Percentiles rank a stretch among this genome's conserved stretches.
Conservation (phyloP, 2,329 filamentous ascomycete species). For the Claviceps arundinis region DNA sequence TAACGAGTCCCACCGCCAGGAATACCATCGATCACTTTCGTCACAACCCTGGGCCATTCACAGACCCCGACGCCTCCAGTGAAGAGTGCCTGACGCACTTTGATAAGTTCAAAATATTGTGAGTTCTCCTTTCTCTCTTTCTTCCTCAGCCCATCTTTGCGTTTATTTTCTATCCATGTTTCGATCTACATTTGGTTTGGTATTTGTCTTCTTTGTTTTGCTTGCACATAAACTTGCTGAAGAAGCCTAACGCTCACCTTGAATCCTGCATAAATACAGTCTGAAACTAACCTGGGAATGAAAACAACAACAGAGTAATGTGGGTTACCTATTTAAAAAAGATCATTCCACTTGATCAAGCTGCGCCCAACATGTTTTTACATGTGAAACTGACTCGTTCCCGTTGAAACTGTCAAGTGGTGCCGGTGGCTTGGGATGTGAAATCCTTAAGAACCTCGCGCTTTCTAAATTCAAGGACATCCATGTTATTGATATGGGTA, state of each 20-base stretch:
- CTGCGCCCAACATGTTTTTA: too few species aligned
- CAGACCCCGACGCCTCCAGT: constrained; percentile 45
- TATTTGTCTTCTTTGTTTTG: not conserved
- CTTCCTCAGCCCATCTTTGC: too few species aligned
- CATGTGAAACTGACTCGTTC: not conserved
- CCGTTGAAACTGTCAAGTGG: constrained; percentile 45
- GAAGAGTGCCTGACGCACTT: constrained; percentile 43
- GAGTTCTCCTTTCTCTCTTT: constrained; percentile 19
- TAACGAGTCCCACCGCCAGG: constrained; percentile 34
- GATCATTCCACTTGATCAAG: too few species aligned
- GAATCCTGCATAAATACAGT: not conserved
- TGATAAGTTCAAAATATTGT: constrained; percentile 65
- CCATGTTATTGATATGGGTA: constrained; percentile 97
- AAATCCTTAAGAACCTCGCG: constrained; percentile 92
- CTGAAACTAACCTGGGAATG: not conserved
- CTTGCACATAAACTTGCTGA: not conserved
- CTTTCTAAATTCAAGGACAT: constrained; percentile 94
- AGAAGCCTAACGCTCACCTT: too few species aligned
- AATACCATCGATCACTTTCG: constrained; percentile 74
- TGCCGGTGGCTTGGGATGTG: constrained; percentile 86
- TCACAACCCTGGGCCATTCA: constrained; percentile 66
- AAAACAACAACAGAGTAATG: constrained; percentile 31
- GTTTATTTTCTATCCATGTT: too few species aligned
- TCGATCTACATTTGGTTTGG: not conserved
- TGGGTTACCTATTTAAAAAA: constrained; percentile 17